Evolutionary conservation across 2,329 filamentous ascomycete species (phyloP), one percentile per base, ranked within the genome.

Genomic region (Aspergillus transmontanensis): DNA sequence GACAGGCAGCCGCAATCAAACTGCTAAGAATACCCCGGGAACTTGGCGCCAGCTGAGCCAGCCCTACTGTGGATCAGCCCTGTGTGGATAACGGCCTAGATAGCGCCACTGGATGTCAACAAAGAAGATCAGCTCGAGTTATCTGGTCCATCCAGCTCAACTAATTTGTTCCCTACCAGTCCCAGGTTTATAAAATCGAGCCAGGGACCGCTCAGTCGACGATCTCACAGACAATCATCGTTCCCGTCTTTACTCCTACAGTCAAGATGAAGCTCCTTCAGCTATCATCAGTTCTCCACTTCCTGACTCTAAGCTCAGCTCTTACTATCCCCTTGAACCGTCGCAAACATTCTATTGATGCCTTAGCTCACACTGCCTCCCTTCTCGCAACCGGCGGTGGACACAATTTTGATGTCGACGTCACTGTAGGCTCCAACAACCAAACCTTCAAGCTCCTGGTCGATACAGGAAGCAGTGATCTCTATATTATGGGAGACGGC

Each of bases 391-490:
- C 69, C 1, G 28, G 61, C n/a, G 66, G 57, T 51, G 67, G 69
- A 21, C 66, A 63, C n/a, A 53, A 67, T 12, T 71, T 72, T 26
- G 68, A 70, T 30, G 63, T 61, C 9, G 58, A 66, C 11, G 62
- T 72, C 10, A 59, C 43, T 0, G 59, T 80, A 46, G 76, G 75
- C 6, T 63, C 26, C 26, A 23, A 51, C 28, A 32, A 61, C 2
- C 66, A 78, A 50, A 71, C 59, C 3, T 74, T 82, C 56, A 61
- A 76, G 0, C 68, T 78, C 0, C 75, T 82, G 19, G 70, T 84
- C 60, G 82, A 84, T 64, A 83, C 81, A 5, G 83, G 82, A 19
- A 81, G 79, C 57, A 79, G 77, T 57, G 83, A 84, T 63, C 82
- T 81, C 0, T 84, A 82, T 79, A 69, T 83, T 1, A 74, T 77